Evolutionary conservation across 2,329 filamentous ascomycete species (phyloP), one percentile per base, ranked within the genome.

Genomic region (Aspergillus pseudoviridinutans): DNA sequence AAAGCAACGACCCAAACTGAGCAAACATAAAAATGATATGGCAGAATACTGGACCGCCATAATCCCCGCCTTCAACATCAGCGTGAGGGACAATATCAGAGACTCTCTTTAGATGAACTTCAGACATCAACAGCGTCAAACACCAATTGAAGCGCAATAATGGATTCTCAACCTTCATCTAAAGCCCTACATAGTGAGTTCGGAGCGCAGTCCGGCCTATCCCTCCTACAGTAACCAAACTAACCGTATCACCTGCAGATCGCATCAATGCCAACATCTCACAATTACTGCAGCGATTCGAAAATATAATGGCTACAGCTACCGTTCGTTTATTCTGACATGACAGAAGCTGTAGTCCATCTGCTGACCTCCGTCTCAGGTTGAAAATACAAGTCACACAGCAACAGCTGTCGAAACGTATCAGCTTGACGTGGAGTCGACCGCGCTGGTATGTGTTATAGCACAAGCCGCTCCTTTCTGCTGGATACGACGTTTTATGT

Each of bases 371-470:
- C 17, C 3, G 4, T 2, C 41, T 1, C 62, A 84, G 78, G 75
- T 78, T 42, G 75, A 82, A 55, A 78, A 76, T 44, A 76, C 75
- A 38, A 83, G 83, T 64, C 78, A 83, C 59, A 81, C 80, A 24
- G 77, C 79, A 17, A 83, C 82, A 2, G 83, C 84, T 4, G 78
- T 84, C 17, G 81, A 82, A 60, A 80, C 82, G 20, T 82, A 84
- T 58, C 79, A 84, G 58, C 80, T 87, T 32, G 79, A 83, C 56
- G 81, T 84, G 6, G 83, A 86, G 65, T 84, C 82, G 3, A 79
- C 82, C 10, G 81, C 82, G 14, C 69, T 88, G 69, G 84, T 85
- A 69, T 57, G 76, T 71, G 28, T 29, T 12, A 25, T 7, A 10
- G 22, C 12, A 20, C 22, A 47, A 35, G 12, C 1, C 12, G 4